These are phyloP conservation scores for Beauveria varroae DNA, from an alignment of 2,329 filamentous ascomycete species.

Conservation along the genomic window DNA sequence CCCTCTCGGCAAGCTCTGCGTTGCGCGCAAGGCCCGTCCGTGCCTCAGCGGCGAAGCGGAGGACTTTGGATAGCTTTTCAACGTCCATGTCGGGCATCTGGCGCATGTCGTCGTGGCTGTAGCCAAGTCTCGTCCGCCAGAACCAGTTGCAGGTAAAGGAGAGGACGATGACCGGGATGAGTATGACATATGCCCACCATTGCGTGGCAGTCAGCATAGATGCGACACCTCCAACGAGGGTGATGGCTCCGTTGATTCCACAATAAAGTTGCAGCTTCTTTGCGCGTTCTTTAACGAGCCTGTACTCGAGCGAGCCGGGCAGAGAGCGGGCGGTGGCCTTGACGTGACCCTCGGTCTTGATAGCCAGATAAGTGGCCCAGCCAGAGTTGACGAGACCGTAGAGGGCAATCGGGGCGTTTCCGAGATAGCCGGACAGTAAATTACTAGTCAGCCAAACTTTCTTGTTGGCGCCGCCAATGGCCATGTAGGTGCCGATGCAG, in stretches of 20 bases:
- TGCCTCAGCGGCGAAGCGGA: constrained; percentile 1
- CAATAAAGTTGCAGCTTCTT: constrained; percentile 37
- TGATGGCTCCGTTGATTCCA: constrained; percentile 34
- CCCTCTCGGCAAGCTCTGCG: not conserved
- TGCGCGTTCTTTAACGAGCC: constrained; percentile 28
- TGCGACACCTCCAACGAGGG: constrained; percentile 39
- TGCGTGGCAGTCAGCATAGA: constrained; percentile 41
- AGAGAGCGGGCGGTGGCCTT: constrained; percentile 19
- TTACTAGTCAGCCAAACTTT: constrained; percentile 40
- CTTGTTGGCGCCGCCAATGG: constrained; percentile 40
- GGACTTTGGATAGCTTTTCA: not conserved
- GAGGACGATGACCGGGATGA: constrained; percentile 41
- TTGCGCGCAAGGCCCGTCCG: not conserved
- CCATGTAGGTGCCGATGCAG: constrained; percentile 43
- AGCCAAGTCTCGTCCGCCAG: constrained; percentile 40
- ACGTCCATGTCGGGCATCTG: constrained; percentile 6
- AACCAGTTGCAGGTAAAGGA: constrained; percentile 40
- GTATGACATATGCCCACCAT: constrained; percentile 46
- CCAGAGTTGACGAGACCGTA: constrained; percentile 41
- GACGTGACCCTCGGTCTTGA: constrained; percentile 32
- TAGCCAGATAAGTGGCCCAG: constrained; percentile 39
- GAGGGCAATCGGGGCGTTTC: constrained; percentile 40
- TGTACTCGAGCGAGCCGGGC: constrained; percentile 18
- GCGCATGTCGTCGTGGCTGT: constrained; percentile 22
- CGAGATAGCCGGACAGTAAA: constrained; percentile 47